Conservation (phyloP, 441 rosid species). For the Pelargonium myrrhifolium region DNA sequence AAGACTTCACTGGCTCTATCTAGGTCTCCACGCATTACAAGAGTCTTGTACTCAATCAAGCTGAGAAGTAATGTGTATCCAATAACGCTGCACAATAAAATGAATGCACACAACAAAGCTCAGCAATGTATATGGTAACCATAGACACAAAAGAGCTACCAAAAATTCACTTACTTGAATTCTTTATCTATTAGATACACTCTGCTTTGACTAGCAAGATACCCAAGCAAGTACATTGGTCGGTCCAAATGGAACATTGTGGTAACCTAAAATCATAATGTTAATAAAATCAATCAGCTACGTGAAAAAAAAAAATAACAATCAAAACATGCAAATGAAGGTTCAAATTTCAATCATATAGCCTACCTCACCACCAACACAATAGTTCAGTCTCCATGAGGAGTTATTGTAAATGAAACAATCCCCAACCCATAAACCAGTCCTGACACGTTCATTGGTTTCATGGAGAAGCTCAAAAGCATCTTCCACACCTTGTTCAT, state of each 20-base stretch:
- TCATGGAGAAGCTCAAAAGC: conserved; percentile 98
- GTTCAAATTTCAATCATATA: conserved; percentile 14
- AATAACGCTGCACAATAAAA: conserved; percentile 55
- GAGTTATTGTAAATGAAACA: conserved; percentile 95
- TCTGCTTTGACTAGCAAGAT: conserved; percentile 95
- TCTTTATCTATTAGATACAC: conserved; percentile 95
- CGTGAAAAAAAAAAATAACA: background rate
- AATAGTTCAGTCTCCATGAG: conserved; percentile 96
- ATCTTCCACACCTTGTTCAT: conserved; percentile 97
- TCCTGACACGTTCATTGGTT: conserved; percentile 92
- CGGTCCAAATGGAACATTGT: conserved; percentile 98
- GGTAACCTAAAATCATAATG: conserved; percentile 52
- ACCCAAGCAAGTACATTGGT: conserved; percentile 96
- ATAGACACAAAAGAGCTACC: background rate
- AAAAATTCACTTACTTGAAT: conserved; percentile 65
- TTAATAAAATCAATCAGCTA: conserved; percentile 12
- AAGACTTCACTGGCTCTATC: conserved; percentile 80
- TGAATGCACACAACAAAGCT: conserved; percentile 18
- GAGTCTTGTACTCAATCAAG: conserved; percentile 97
- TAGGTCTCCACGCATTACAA: conserved; percentile 97
- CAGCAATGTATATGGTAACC: background rate
- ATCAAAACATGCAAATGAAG: conserved; percentile 3
- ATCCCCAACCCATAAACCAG: conserved; percentile 99
- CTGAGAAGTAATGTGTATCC: conserved; percentile 97
- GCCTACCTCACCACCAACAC: conserved; percentile 98